Percentiles rank a stretch among this genome's conserved stretches.
Evolutionary conservation across 108 stramenopile genomes (phyloP).

Genomic region (Parmales sp.): DNA sequence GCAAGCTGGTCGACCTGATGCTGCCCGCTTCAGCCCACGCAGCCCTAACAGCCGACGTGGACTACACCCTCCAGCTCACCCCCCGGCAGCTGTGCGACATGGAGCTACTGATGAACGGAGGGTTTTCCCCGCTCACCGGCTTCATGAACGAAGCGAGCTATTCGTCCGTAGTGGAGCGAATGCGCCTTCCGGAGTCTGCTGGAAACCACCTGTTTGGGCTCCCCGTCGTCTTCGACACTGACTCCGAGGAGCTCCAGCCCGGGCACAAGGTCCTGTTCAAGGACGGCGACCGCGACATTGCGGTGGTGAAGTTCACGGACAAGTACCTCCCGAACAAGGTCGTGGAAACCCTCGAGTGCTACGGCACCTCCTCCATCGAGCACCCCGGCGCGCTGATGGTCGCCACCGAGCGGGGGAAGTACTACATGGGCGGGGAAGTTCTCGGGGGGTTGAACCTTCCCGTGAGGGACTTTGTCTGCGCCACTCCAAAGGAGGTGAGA

Average conservation of each 20-base stretch:
- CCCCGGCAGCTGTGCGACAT: slow-evolving; percentile 95
- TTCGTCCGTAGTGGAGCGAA: slow-evolving; percentile 76
- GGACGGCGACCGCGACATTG: slow-evolving; percentile 85
- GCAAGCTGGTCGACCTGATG: slow-evolving; percentile 84
- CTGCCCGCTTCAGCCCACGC: slow-evolving; percentile 70
- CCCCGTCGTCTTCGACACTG: slow-evolving; percentile 95
- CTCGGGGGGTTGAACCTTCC: slow-evolving; percentile 93
- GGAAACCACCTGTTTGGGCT: slow-evolving; percentile 85
- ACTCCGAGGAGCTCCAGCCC: slow-evolving; percentile 72
- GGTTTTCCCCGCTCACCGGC: slow-evolving; percentile 91
- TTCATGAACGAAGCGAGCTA: slow-evolving; percentile 95
- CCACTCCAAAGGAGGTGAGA: slow-evolving; percentile 81
- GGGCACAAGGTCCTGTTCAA: slow-evolving; percentile 87
- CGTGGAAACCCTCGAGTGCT: slow-evolving; percentile 82
- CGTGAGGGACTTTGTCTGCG: slow-evolving; percentile 92
- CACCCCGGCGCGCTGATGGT: slow-evolving; percentile 97
- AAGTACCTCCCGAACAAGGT: slow-evolving; percentile 90
- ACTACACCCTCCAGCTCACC: slow-evolving; percentile 64
- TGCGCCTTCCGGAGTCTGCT: slow-evolving; percentile 81
- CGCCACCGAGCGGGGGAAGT: slow-evolving; percentile 91
- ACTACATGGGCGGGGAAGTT: slow-evolving; percentile 96
- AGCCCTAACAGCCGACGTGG: slow-evolving; percentile 78
- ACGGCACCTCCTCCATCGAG: slow-evolving; percentile 91
- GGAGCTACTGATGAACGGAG: slow-evolving; percentile 95
- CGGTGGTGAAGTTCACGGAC: slow-evolving; percentile 84